These are phyloP conservation scores for Akanthomyces dipterigenus DNA, from an alignment of 2,329 filamentous ascomycete species.

Conservation along the genomic window DNA sequence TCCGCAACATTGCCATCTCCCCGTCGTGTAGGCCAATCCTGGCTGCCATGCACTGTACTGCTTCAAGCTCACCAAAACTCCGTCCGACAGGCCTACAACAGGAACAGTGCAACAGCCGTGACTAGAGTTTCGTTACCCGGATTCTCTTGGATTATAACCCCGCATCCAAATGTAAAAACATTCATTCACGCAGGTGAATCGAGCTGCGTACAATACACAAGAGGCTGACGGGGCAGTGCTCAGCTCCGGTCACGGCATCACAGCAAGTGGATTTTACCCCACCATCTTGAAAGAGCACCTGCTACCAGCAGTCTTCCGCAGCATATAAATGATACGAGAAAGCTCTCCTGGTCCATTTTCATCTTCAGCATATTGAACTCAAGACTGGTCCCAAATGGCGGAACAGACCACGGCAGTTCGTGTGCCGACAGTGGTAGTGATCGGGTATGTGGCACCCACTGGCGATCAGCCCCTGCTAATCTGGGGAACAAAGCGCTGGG, in stretches of 20 bases:
- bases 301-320: background rate
- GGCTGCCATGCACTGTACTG: too few relatives aligned
- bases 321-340: background rate
- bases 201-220: background rate
- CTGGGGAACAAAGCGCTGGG: slow-evolving; percentile 36
- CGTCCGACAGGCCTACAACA: too few relatives aligned
- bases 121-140: too few relatives aligned
- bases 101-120: too few relatives aligned
- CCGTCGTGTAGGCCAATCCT: too few relatives aligned
- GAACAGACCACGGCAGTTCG: background rate
- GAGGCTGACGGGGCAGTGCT: slow-evolving; percentile 1
- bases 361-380: background rate
- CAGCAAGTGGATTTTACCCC: background rate
- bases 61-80: too few relatives aligned
- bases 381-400: background rate
- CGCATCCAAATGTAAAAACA: too few relatives aligned
- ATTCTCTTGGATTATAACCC: background rate
- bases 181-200: too few relatives aligned
- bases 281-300: background rate
- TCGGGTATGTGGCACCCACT: slow-evolving; percentile 4
- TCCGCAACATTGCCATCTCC: too few relatives aligned
- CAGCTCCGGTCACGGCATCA: background rate
- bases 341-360: background rate
- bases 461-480: background rate
- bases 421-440: slow-evolving; percentile 10